Evolutionary conservation across 805 yeast genomes (phyloP).

Genomic region (Ogataea paradorogensis): DNA sequence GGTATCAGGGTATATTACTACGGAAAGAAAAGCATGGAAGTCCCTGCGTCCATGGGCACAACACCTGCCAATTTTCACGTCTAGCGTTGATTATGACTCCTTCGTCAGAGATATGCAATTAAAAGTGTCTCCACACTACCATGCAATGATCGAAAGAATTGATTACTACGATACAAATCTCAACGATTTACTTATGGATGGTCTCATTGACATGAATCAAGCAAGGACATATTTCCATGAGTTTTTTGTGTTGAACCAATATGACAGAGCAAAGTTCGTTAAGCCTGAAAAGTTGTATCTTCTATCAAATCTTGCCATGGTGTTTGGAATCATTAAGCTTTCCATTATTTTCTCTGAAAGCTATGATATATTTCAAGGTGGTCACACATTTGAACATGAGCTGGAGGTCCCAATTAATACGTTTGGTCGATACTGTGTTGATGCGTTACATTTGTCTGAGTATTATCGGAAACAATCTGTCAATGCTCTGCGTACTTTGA

Average conservation of each 20-base stretch:
- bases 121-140: slow-evolving; percentile 11
- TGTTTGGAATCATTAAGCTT: slow-evolving; percentile 17
- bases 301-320: slow-evolving; percentile 19
- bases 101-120: slow-evolving; percentile 11
- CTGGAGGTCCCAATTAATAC: slow-evolving; percentile 1
- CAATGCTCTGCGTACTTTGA: slow-evolving; percentile 14
- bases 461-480: slow-evolving; percentile 17
- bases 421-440: slow-evolving; percentile 5
- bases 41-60: not conserved
- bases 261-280: slow-evolving; percentile 4
- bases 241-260: slow-evolving; percentile 10
- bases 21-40: slow-evolving; percentile 20
- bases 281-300: slow-evolving; percentile 9
- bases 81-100: slow-evolving; percentile 2
- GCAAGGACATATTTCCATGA: slow-evolving; percentile 8
- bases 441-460: slow-evolving; percentile 11
- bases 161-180: slow-evolving; percentile 17
- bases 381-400: slow-evolving; percentile 1
- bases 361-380: not conserved
- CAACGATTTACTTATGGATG: slow-evolving; percentile 11
- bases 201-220: slow-evolving; percentile 13
- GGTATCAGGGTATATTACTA: slow-evolving; percentile 1
- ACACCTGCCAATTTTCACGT: not conserved
- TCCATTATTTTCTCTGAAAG: slow-evolving; percentile 3
- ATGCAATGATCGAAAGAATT: slow-evolving; percentile 24